A percentile compares a stretch with the other conserved stretches of the same genome.
These are phyloP conservation scores for Penicillium sclerotiorum DNA, from an alignment of 2,329 filamentous ascomycete genomes.

Conservation along the genomic window DNA sequence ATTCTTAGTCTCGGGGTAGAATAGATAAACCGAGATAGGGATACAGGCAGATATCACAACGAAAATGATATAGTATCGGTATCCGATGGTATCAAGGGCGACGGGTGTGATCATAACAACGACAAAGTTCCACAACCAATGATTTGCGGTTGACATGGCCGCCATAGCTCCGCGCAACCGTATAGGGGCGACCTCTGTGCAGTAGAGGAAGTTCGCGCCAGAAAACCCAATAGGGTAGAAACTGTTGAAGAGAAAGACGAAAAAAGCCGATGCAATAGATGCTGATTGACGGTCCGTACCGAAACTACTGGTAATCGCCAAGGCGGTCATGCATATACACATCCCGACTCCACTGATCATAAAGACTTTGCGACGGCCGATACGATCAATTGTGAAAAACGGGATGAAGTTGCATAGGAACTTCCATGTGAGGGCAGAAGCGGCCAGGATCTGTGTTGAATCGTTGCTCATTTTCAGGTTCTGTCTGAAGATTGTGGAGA, in stretches of 20 bases:
- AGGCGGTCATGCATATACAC: conserved; percentile 59
- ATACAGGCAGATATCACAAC: conserved; percentile 24
- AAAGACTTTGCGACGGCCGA: conserved; percentile 56
- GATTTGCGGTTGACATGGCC: conserved; percentile 25
- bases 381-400: conserved; percentile 56
- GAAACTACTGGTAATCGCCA: conserved; percentile 43
- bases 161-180: conserved; percentile 27
- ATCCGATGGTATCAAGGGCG: conserved; percentile 25
- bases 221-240: conserved; percentile 27
- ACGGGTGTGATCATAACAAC: conserved; percentile 28
- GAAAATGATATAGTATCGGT: conserved; percentile 26
- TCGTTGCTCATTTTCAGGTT: conserved; percentile 25
- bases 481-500: conserved; percentile 25
- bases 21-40: conserved; percentile 22
- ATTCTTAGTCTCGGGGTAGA: conserved; percentile 30
- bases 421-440: conserved; percentile 59
- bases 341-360: conserved; percentile 58
- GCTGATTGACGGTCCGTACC: conserved; percentile 15
- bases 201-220: conserved; percentile 28
- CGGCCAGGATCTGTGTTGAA: conserved; percentile 43
- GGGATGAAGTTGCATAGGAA: conserved; percentile 56
- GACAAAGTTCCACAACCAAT: conserved; percentile 29
- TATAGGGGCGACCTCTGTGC: conserved; percentile 27
- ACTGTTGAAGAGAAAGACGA: conserved; percentile 27
- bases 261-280: conserved; percentile 20